phyloP scores from a whole-genome alignment of 345 rosid species.

The Citrus inodora region DNA sequence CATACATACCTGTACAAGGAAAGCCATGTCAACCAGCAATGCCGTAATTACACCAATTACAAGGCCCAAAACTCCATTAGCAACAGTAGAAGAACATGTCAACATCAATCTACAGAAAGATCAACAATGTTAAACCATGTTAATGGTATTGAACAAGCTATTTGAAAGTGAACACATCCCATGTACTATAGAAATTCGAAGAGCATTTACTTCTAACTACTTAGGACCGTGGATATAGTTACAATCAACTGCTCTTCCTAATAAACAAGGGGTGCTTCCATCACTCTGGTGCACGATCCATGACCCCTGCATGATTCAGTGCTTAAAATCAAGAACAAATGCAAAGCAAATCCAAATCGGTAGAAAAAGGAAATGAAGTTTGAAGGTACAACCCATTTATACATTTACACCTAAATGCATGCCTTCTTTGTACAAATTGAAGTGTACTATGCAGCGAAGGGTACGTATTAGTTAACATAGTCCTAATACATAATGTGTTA shows the following conservation, averaged over 20 bases:
- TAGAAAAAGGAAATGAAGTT: background rate
- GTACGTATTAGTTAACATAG: background rate
- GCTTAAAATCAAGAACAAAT: background rate
- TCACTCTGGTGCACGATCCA: constrained; percentile 99
- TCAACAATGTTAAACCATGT: constrained; percentile 12
- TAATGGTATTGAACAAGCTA: background rate
- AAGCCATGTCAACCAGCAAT: constrained; percentile 98
- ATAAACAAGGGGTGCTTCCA: constrained; percentile 95
- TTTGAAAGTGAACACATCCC: background rate
- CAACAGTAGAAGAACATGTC: constrained; percentile 98
- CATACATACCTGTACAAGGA: constrained; percentile 70
- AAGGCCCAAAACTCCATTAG: constrained; percentile 97
- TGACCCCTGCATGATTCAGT: constrained; percentile 64
- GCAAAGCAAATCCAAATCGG: background rate
- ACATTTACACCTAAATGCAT: background rate
- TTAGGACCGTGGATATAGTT: constrained; percentile 82
- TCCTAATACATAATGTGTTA: background rate
- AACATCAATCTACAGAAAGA: constrained; percentile 66
- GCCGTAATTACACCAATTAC: constrained; percentile 90
- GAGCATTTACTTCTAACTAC: constrained; percentile 66
- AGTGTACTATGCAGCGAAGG: background rate
- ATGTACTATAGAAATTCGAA: background rate
- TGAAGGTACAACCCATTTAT: background rate
- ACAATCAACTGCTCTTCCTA: constrained; percentile 96
- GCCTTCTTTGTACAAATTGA: background rate